Base-by-base conservation (phyloP, 2,329 filamentous ascomycete species). In the Fusarium marasasianum region DNA sequence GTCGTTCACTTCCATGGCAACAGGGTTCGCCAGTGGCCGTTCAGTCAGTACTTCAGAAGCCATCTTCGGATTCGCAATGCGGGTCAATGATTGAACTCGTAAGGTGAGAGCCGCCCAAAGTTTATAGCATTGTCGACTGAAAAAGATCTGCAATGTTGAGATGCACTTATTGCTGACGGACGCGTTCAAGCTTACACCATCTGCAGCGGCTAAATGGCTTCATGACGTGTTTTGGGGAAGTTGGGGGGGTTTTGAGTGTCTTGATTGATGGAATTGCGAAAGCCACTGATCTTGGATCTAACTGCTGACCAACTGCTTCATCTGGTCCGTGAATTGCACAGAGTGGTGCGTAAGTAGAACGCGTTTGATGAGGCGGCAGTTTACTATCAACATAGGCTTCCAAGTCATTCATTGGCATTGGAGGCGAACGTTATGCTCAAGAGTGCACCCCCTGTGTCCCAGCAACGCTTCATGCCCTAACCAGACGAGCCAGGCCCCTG, bases 151-250 rank as follows among this genome's bases (percentile, higher is more conserved):
- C n/a, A n/a, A n/a, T 41, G 6, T 8, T 1, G 10, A 55, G 13
- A 17, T n/a, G 26, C 9, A 15, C 26, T 15, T 24, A 43, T 38
- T 59, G 67, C 67, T 70, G 67, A 70, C 67, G 10, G 44, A 14
- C 24, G n/a, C 29, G 15, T 53, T 54, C 1, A 29, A 47, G 66
- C 59, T 66, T 55, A 70, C 59, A 66, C 26, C 31, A 37, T 26
- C 26, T 41, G 12, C 6, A 11, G 14, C 48, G 53, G 43, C 29
- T 66, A 51, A 60, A 44, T 55, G 14, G 45, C 22, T 17, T 22
- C 56, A 61, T 71, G 51, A 56, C 54, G 43, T 35, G 26, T 13
- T 54, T 69, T 45, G 20, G 17, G 35, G 20, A 7, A 22, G 11
- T 17, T 18, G 44, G 51, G 33, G 50, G 24, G 58, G 14, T 8